A percentile compares a stretch with the other conserved stretches of the same genome.
Evolutionary conservation across 345 rosid genomes (phyloP).

Genomic region (Eucalyptus curtisii): DNA sequence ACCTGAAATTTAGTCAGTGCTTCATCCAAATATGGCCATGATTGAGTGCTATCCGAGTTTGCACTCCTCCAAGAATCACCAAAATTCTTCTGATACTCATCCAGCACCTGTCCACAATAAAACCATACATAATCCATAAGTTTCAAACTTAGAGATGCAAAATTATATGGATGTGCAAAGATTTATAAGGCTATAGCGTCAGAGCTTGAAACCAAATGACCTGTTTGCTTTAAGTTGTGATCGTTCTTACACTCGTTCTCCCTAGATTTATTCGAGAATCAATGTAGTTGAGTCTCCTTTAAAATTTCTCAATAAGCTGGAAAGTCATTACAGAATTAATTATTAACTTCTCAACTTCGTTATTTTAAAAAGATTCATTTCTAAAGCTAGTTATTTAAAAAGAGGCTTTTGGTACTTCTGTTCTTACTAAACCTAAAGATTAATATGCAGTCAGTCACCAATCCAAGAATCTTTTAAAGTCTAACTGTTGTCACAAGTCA

Average conservation of each 20-base stretch:
- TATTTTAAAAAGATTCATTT: neutral
- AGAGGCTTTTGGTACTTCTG: neutral
- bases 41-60: conserved; percentile 37
- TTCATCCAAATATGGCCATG: conserved; percentile 76
- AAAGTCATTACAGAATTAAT: neutral
- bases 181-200: neutral
- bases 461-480: neutral
- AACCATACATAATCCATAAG: neutral
- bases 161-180: neutral
- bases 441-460: neutral
- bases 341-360: neutral
- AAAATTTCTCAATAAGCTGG: neutral
- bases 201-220: neutral
- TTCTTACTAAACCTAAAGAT: neutral
- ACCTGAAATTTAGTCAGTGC: conserved; percentile 85
- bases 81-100: conserved; percentile 85
- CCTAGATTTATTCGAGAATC: neutral
- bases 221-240: neutral
- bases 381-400: neutral
- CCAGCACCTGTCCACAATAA: conserved; percentile 43
- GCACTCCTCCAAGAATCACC: conserved; percentile 77
- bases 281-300: neutral
- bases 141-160: neutral
- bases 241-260: neutral
- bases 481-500: neutral